Evolutionary conservation across 2,329 filamentous ascomycete species (phyloP).

Genomic region (Phialophora verrucosa): DNA sequence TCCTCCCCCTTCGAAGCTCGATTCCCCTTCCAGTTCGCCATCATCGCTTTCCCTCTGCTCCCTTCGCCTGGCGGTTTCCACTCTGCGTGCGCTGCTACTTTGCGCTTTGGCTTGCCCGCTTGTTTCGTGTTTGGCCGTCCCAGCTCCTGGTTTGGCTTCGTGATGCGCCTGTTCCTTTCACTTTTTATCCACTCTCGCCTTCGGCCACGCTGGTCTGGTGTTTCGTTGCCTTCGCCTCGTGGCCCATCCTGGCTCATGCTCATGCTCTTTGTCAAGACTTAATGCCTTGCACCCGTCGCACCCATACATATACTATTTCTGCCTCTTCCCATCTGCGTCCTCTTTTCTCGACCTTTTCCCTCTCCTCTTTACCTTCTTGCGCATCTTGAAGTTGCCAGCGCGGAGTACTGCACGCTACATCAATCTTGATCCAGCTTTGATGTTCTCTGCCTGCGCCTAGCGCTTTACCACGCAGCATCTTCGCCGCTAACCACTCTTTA

Average conservation of each 20-base stretch:
- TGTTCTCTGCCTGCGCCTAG: slow-evolving; percentile 23
- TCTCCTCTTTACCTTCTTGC: slow-evolving; percentile 32
- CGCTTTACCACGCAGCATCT: slow-evolving; percentile 20
- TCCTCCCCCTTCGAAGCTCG: slow-evolving; percentile 6
- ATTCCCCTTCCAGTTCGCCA: slow-evolving; percentile 3
- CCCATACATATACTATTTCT: slow-evolving; percentile 33
- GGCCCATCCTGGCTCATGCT: slow-evolving; percentile 32
- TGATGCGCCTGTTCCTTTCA: slow-evolving; percentile 14
- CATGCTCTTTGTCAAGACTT: slow-evolving; percentile 26
- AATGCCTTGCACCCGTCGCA: slow-evolving; percentile 16
- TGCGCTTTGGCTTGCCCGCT: slow-evolving; percentile 10
- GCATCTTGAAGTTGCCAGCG: slow-evolving; percentile 11
- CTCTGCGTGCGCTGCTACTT: slow-evolving; percentile 3
- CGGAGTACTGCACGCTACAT: slow-evolving; percentile 8
- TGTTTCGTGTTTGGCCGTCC: slow-evolving; percentile 19
- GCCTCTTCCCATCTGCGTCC: slow-evolving; percentile 26
- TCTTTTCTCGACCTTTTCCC: slow-evolving; percentile 31
- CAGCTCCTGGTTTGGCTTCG: slow-evolving; percentile 7
- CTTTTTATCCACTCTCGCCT: slow-evolving; percentile 19
- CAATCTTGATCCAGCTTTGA: slow-evolving; percentile 18
- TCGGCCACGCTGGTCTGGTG: slow-evolving; percentile 14
- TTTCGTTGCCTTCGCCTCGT: slow-evolving; percentile 27
- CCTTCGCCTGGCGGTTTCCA: slow-evolving; percentile 8
- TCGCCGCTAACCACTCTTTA: slow-evolving; percentile 17
- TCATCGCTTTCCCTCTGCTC: slow-evolving; percentile 1